Evolutionary conservation across 2,329 filamentous ascomycete genomes (phyloP).

Genomic region (Cercospora janseana): DNA sequence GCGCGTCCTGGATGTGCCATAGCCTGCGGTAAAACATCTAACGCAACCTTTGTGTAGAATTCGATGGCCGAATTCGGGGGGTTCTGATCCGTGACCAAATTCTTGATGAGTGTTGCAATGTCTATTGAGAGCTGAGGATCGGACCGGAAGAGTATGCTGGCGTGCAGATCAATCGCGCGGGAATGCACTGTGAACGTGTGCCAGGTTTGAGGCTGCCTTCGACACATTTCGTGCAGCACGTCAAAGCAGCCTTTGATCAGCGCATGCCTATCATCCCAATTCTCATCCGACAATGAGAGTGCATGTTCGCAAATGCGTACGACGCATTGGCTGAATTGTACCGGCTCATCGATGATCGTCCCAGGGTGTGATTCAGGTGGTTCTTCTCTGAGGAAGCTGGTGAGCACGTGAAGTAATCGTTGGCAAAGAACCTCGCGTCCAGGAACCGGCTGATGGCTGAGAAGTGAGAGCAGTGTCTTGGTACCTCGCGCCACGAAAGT

Average conservation of each 20-base stretch:
- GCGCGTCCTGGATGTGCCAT: slow-evolving; percentile 15
- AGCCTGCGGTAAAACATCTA: slow-evolving; percentile 27
- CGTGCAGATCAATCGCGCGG: slow-evolving; percentile 41
- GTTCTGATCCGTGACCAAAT: slow-evolving; percentile 27
- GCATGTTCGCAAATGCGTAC: slow-evolving; percentile 23
- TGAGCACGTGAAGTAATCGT: slow-evolving; percentile 24
- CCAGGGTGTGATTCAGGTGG: slow-evolving; percentile 21
- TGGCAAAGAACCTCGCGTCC: slow-evolving; percentile 15
- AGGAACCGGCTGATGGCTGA: slow-evolving; percentile 26
- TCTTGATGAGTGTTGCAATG: slow-evolving; percentile 23
- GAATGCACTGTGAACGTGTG: slow-evolving; percentile 21
- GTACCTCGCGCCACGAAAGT: slow-evolving; percentile 32
- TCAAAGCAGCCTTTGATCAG: slow-evolving; percentile 10
- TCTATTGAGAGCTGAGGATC: slow-evolving; percentile 19
- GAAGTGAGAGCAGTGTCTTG: slow-evolving; percentile 27
- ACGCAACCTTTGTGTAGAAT: slow-evolving; percentile 27
- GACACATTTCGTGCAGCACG: slow-evolving; percentile 18
- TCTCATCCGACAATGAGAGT: background rate
- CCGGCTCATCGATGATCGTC: slow-evolving; percentile 27
- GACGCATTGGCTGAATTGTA: slow-evolving; percentile 25
- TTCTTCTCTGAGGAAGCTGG: slow-evolving; percentile 31
- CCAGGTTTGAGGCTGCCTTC: slow-evolving; percentile 35
- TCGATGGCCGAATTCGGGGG: slow-evolving; percentile 20
- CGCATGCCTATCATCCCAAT: background rate
- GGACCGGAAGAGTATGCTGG: slow-evolving; percentile 27